Conservation (phyloP, 2,329 filamentous ascomycete species). For the Fusarium napiforme region DNA sequence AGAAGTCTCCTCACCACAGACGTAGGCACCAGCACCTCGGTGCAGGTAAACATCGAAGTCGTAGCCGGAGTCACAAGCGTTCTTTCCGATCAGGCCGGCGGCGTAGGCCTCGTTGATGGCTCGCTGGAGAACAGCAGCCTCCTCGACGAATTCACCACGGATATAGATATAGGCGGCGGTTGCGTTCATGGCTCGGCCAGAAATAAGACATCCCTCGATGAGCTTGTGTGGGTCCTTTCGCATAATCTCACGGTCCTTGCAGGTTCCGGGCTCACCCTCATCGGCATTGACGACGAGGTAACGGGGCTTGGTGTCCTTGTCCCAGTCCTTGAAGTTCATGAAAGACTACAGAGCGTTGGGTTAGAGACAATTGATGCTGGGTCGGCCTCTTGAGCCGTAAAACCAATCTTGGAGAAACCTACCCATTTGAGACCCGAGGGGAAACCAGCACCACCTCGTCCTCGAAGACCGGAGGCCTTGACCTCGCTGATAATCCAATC, state of each 20-base stretch:
- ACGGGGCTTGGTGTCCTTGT: slow-evolving; percentile 94
- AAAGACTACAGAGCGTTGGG: slow-evolving; percentile 74
- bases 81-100: slow-evolving; percentile 95
- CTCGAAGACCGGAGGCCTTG: slow-evolving; percentile 94
- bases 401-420: slow-evolving; percentile 53
- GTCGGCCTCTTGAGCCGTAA: slow-evolving; percentile 18
- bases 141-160: slow-evolving; percentile 96
- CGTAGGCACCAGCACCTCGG: slow-evolving; percentile 96
- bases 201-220: slow-evolving; percentile 94
- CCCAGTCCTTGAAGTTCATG: slow-evolving; percentile 99
- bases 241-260: slow-evolving; percentile 99
- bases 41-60: slow-evolving; percentile 98
- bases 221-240: slow-evolving; percentile 99
- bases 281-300: slow-evolving; percentile 99
- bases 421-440: slow-evolving; percentile 99
- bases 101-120: slow-evolving; percentile 98
- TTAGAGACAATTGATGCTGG: slow-evolving; percentile 39
- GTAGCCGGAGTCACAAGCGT: slow-evolving; percentile 95
- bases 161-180: slow-evolving; percentile 99
- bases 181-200: slow-evolving; percentile 98
- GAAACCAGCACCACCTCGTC: slow-evolving; percentile 96
- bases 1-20: slow-evolving; percentile 98
- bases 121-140: slow-evolving; percentile 90
- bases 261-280: slow-evolving; percentile 97
- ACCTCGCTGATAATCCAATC: slow-evolving; percentile 99